phyloP scores from a whole-genome alignment of 768 basidiomycete species.

The Mycena sanguinolenta region DNA sequence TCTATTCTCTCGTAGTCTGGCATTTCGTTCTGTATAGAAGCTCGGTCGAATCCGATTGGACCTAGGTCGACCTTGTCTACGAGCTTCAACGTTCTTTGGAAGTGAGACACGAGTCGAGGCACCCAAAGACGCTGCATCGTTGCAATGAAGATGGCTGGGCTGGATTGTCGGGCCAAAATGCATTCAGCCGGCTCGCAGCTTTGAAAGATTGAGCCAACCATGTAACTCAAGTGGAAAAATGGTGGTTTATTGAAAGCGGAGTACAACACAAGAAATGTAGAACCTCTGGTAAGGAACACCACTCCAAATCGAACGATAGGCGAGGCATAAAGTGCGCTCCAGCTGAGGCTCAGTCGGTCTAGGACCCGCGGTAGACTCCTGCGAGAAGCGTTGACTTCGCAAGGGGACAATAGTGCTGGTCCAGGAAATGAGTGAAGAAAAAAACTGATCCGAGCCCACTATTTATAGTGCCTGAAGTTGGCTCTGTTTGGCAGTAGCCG shows the following conservation, averaged over 20 bases:
- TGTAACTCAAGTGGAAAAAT: too few species aligned
- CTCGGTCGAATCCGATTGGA: too few species aligned
- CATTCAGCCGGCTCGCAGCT: too few species aligned
- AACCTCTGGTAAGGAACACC: slow-evolving; percentile 54
- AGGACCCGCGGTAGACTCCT: slow-evolving; percentile 51
- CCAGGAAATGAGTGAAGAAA: slow-evolving; percentile 48
- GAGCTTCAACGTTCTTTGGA: too few species aligned
- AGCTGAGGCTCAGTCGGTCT: slow-evolving; percentile 49
- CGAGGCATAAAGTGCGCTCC: slow-evolving; percentile 48
- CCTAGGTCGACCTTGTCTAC: too few species aligned
- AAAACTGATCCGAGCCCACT: not conserved
- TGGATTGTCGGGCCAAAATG: too few species aligned
- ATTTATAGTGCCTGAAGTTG: not conserved
- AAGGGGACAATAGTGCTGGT: slow-evolving; percentile 53
- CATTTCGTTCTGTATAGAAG: too few species aligned
- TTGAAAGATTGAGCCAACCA: too few species aligned
- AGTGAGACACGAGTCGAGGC: too few species aligned
- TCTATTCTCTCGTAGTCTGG: too few species aligned
- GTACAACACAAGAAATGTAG: slow-evolving; percentile 38
- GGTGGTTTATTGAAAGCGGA: not conserved
- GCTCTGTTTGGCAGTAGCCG: not conserved
- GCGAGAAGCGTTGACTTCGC: slow-evolving; percentile 48
- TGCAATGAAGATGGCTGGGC: too few species aligned
- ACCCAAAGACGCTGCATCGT: too few species aligned
- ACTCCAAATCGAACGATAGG: slow-evolving; percentile 43